phyloP scores from a whole-genome alignment of 2,329 filamentous ascomycete genomes.

The Elsinoe fawcettii region DNA sequence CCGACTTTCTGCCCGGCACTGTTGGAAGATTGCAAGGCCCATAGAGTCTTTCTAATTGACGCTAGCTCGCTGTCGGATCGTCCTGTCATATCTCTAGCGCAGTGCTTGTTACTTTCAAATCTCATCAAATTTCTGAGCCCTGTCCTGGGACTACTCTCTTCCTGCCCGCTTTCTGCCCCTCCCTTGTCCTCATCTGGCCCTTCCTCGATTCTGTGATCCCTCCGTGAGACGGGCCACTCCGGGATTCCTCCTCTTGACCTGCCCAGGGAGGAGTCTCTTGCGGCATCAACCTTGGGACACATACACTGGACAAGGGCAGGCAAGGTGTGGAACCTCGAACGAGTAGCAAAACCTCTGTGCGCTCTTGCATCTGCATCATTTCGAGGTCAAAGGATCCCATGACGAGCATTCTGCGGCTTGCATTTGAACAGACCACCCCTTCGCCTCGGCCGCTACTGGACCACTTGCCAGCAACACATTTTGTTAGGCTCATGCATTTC shows the following conservation, averaged over 20 bases:
- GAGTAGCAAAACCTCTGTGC: background rate
- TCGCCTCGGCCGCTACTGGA: conserved; percentile 12
- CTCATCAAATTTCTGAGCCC: conserved; percentile 4
- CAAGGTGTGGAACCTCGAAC: background rate
- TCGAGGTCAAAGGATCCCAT: background rate
- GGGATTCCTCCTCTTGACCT: background rate
- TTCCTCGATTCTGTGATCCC: too few species aligned
- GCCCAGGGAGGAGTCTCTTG: too few species aligned
- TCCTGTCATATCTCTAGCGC: conserved; percentile 3
- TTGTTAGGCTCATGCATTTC: conserved; percentile 10
- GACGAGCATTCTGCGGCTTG: conserved; percentile 2
- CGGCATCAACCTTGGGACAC: too few species aligned
- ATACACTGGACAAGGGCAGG: background rate
- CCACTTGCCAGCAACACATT: conserved; percentile 11
- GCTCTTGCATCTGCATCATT: background rate
- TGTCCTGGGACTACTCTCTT: background rate
- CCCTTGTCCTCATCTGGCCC: background rate
- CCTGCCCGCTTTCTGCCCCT: background rate
- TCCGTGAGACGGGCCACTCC: background rate
- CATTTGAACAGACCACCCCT: conserved; percentile 3
- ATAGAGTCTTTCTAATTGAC: background rate
- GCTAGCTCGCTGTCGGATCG: background rate
- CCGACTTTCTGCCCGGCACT: background rate
- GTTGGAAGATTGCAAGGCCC: background rate
- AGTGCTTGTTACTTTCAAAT: background rate